Conservation (phyloP, 148 eudicot genomes). For the Oxyria digyna region DNA sequence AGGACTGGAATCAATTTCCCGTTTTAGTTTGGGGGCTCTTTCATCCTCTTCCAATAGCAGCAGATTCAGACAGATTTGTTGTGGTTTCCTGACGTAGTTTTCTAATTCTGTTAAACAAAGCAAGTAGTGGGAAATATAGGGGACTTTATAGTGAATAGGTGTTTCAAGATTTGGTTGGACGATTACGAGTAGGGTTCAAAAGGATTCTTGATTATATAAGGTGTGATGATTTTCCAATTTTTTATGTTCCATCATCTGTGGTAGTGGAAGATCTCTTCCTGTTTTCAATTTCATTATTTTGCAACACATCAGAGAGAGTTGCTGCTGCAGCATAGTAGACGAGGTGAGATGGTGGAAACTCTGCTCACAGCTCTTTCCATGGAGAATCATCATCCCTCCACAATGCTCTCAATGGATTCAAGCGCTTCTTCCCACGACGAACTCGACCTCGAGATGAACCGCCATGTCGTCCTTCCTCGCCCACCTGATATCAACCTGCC, state of each 20-base stretch:
- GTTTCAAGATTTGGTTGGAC: neutral
- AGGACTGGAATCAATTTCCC: no score
- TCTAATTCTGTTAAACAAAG: neutral
- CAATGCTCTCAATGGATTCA: constrained; percentile 70
- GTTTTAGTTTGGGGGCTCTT: neutral
- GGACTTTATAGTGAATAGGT: neutral
- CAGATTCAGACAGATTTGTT: neutral
- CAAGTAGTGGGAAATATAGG: no score
- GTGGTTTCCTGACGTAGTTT: constrained; percentile 5
- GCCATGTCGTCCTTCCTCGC: constrained; percentile 35
- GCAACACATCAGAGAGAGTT: neutral
- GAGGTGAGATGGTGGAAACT: constrained; percentile 2
- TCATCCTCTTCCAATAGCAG: neutral
- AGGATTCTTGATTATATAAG: neutral
- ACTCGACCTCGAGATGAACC: constrained; percentile 34
- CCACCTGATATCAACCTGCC: constrained; percentile 85
- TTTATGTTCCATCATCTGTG: neutral
- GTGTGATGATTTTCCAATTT: neutral
- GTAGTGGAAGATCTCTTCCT: constrained; percentile 12
- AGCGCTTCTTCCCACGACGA: constrained; percentile 54
- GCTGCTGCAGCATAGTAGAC: neutral
- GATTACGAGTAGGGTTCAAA: neutral
- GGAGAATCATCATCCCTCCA: constrained; percentile 63
- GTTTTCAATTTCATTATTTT: neutral
- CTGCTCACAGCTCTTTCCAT: constrained; percentile 26